These are phyloP conservation scores for Tranzscheliella williamsii DNA, from an alignment of 1,284 basidiomycete genomes.

Conservation along the genomic window DNA sequence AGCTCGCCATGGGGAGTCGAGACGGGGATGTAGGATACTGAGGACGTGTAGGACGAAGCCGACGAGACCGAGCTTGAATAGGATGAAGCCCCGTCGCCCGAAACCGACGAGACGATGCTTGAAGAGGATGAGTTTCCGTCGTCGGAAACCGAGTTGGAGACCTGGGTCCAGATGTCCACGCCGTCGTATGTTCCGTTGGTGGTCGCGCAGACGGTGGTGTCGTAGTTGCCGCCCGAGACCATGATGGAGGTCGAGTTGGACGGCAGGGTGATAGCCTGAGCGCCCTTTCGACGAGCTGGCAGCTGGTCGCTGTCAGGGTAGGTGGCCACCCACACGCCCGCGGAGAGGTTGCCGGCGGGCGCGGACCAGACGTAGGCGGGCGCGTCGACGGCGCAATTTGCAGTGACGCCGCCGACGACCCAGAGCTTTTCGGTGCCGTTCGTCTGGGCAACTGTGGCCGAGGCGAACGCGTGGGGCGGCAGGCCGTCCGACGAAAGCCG, in stretches of 20 bases:
- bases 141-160: background rate
- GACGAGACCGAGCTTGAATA: background rate
- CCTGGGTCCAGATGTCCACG: conserved; percentile 21
- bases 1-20: too few species aligned
- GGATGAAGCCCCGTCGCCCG: background rate
- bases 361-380: conserved; percentile 35
- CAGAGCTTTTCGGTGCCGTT: conserved; percentile 30
- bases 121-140: background rate
- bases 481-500: conserved; percentile 20
- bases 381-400: conserved; percentile 40
- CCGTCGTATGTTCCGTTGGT: conserved; percentile 17
- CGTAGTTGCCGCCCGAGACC: conserved; percentile 22
- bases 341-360: conserved; percentile 11
- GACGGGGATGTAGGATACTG: too few species aligned
- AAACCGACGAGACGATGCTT: background rate
- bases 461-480: conserved; percentile 44
- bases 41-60: conserved; percentile 5
- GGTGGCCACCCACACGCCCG: conserved; percentile 16
- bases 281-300: conserved; percentile 9
- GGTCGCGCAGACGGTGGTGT: conserved; percentile 9
- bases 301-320: conserved; percentile 6
- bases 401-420: conserved; percentile 51
- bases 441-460: conserved; percentile 10
- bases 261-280: conserved; percentile 13
- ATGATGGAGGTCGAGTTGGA: conserved; percentile 11